Percentiles rank a stretch among this genome's conserved stretches.
Conservation (phyloP, 495 filamentous ascomycete genomes). For the Tuber calosporum region DNA sequence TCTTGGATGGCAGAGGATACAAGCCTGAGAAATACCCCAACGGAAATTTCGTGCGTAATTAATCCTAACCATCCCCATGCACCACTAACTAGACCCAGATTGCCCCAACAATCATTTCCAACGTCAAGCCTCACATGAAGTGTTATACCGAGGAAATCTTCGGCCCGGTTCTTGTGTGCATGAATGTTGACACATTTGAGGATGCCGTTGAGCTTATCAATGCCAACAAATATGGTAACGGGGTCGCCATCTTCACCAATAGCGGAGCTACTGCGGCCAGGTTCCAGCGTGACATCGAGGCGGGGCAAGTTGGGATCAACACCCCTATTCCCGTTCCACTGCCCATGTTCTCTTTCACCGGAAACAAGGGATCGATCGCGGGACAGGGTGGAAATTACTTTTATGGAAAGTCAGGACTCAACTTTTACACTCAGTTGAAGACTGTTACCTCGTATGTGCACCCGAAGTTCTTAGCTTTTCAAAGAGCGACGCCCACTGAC, state of each 20-base stretch:
- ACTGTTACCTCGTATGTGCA: constrained; percentile 62
- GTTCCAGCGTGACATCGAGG: constrained; percentile 61
- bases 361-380: constrained; percentile 93
- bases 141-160: constrained; percentile 99
- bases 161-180: constrained; percentile 82
- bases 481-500: constrained; percentile 13
- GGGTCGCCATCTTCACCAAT: constrained; percentile 59
- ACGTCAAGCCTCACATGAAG: constrained; percentile 82
- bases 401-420: constrained; percentile 83
- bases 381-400: constrained; percentile 92
- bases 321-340: constrained; percentile 71
- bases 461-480: not conserved
- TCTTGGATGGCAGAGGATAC: constrained; percentile 86
- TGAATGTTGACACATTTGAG: constrained; percentile 76
- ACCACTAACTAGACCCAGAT: constrained; percentile 45
- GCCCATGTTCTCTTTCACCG: constrained; percentile 96
- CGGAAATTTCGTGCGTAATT: constrained; percentile 73
- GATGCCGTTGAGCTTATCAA: constrained; percentile 64
- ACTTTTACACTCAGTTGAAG: constrained; percentile 96
- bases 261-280: constrained; percentile 55
- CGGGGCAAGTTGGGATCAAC: constrained; percentile 73
- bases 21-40: constrained; percentile 89
- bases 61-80: constrained; percentile 9
- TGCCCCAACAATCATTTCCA: constrained; percentile 87
- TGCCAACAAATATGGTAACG: constrained; percentile 60